A percentile compares a stretch with the other conserved stretches of the same genome.
These are phyloP conservation scores for Microsporum canis DNA, from an alignment of 2,329 filamentous ascomycete genomes.

Conservation along the genomic window DNA sequence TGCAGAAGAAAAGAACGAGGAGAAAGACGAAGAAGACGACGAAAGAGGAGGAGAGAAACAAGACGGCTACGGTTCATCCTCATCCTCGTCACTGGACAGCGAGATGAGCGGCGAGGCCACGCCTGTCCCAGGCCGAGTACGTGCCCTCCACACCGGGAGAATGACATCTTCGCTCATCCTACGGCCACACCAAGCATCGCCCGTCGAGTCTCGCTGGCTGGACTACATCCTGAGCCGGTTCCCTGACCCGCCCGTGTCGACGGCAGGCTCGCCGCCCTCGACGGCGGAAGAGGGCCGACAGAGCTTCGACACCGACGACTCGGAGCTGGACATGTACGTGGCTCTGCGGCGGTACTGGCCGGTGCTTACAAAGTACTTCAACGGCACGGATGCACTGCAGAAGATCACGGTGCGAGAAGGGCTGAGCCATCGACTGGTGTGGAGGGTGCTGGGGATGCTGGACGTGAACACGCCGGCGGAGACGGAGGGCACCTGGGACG, in stretches of 20 bases:
- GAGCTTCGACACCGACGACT: conserved; percentile 17
- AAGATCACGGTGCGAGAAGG: conserved; percentile 76
- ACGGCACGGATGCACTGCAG: conserved; percentile 74
- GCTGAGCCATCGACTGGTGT: conserved; percentile 63
- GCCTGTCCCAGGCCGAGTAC: conserved; percentile 24
- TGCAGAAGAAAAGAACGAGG: neutral
- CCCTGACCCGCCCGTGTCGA: conserved; percentile 16
- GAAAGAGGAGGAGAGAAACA: conserved; percentile 15
- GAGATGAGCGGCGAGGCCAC: conserved; percentile 30
- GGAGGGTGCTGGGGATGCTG: conserved; percentile 47
- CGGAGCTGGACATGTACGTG: conserved; percentile 12
- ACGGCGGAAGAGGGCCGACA: conserved; percentile 7
- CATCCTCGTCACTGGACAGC: conserved; percentile 28
- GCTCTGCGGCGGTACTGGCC: conserved; percentile 55
- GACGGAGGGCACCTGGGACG: conserved; percentile 19
- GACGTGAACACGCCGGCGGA: conserved; percentile 45
- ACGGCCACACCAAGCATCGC: conserved; percentile 66
- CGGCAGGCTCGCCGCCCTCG: neutral
- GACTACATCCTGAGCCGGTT: conserved; percentile 36
- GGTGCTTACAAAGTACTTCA: conserved; percentile 70
- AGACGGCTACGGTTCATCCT: conserved; percentile 24
- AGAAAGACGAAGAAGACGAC: conserved; percentile 8
- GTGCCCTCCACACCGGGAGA: conserved; percentile 7
- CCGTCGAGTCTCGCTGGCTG: conserved; percentile 62
- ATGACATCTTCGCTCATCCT: conserved; percentile 57